phyloP scores from a whole-genome alignment of 371 early-diverging fungal species.

The Coemansia sp. region DNA sequence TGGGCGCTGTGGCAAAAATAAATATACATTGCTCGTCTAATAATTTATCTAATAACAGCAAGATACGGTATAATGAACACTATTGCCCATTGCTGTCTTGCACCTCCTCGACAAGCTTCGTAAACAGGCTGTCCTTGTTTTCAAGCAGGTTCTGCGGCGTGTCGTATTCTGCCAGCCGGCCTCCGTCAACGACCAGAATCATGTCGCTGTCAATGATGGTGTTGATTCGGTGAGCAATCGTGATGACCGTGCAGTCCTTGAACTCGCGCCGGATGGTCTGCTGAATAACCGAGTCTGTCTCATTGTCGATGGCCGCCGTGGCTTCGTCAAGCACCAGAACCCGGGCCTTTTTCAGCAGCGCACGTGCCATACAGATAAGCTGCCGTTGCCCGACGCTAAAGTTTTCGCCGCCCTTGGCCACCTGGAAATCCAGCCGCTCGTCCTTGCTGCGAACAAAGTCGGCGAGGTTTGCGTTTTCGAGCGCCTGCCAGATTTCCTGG shows the following conservation, averaged over 20 bases:
- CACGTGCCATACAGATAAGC: conserved; percentile 64
- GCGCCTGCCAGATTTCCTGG: conserved; percentile 75
- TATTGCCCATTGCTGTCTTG: no score
- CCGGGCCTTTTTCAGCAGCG: conserved; percentile 56
- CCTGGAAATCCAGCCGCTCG: conserved; percentile 55
- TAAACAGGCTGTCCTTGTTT: conserved; percentile 57
- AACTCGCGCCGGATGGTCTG: conserved; percentile 48
- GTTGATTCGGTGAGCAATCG: conserved; percentile 68
- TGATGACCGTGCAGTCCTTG: conserved; percentile 57
- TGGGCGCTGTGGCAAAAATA: no score
- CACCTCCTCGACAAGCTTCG: conserved; percentile 47
- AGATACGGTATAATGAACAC: no score
- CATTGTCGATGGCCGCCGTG: conserved; percentile 58
- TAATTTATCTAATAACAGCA: no score
- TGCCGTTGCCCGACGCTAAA: conserved; percentile 61
- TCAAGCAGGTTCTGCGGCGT: conserved; percentile 57
- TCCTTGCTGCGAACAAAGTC: conserved; percentile 55
- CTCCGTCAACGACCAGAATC: conserved; percentile 69
- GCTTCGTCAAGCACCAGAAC: conserved; percentile 70
- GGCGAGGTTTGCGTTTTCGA: conserved; percentile 71
- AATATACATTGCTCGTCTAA: no score
- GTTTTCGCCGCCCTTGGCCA: conserved; percentile 56
- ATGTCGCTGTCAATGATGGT: conserved; percentile 70
- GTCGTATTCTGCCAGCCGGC: conserved; percentile 65
- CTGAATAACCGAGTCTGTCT: conserved; percentile 61